These are phyloP conservation scores for Hypoxylon sp. DNA, from an alignment of 2,329 filamentous ascomycete species.

Conservation along the genomic window DNA sequence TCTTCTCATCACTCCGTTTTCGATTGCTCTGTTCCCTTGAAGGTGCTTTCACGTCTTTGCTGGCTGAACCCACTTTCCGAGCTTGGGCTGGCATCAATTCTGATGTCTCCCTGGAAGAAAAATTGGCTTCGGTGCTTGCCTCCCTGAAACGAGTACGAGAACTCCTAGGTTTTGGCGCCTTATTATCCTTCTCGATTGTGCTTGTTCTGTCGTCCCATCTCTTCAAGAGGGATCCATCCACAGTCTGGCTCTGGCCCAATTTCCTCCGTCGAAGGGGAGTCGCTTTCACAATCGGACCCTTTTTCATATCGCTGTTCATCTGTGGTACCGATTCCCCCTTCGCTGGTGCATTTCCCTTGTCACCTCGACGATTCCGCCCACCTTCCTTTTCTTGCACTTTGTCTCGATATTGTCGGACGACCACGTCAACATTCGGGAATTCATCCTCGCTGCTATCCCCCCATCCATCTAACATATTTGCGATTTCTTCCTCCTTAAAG, in stretches of 20 bases:
- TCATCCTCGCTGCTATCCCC: slow-evolving; percentile 58
- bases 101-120: slow-evolving; percentile 28
- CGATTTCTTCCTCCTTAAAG: slow-evolving; percentile 18
- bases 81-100: slow-evolving; percentile 34
- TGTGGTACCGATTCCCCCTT: slow-evolving; percentile 5
- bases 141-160: slow-evolving; percentile 27
- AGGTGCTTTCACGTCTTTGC: slow-evolving; percentile 25
- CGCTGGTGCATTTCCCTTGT: slow-evolving; percentile 24
- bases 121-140: slow-evolving; percentile 26
- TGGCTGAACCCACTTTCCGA: slow-evolving; percentile 23
- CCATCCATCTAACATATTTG: slow-evolving; percentile 41
- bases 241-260: slow-evolving; percentile 46
- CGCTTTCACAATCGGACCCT: slow-evolving; percentile 32
- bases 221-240: slow-evolving; percentile 48
- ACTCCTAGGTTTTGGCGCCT: slow-evolving; percentile 21
- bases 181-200: slow-evolving; percentile 14
- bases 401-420: slow-evolving; percentile 47
- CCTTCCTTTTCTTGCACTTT: slow-evolving; percentile 21
- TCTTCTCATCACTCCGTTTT: slow-evolving; percentile 26
- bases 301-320: not conserved
- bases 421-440: slow-evolving; percentile 56
- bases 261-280: slow-evolving; percentile 51
- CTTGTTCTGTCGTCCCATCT: slow-evolving; percentile 43
- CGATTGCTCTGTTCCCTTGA: slow-evolving; percentile 30
- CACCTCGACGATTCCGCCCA: not conserved